phyloP scores from a whole-genome alignment of 768 basidiomycete species.

The Suillus spraguei region DNA sequence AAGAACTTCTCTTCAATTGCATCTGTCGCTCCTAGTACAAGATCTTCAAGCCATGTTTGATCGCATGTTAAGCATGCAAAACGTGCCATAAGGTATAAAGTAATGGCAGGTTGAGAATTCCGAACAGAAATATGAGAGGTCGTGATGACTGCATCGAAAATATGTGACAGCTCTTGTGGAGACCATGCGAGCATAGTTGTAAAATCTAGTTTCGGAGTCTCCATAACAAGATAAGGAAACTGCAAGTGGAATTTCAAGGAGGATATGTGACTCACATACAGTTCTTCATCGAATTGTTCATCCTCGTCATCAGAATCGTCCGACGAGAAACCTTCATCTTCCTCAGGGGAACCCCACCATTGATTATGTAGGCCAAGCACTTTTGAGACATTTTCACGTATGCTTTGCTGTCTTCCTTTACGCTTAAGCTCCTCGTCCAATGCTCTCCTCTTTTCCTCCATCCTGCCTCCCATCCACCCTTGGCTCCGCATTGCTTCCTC shows the following conservation, averaged over 20 bases:
- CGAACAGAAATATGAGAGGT: constrained; percentile 71
- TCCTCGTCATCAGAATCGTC: constrained; percentile 50
- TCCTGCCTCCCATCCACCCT: constrained; percentile 80
- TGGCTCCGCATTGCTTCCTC: constrained; percentile 86
- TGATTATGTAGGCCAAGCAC: constrained; percentile 55
- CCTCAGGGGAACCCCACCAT: constrained; percentile 68
- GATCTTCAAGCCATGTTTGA: constrained; percentile 89
- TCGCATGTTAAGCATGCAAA: constrained; percentile 95
- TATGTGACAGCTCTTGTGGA: constrained; percentile 70
- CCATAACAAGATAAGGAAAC: constrained; percentile 26
- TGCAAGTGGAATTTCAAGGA: constrained; percentile 1
- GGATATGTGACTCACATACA: constrained; percentile 42
- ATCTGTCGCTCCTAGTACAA: constrained; percentile 89
- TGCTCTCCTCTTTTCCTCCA: constrained; percentile 66
- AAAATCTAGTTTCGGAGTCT: constrained; percentile 79
- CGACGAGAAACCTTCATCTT: constrained; percentile 45
- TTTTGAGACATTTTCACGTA: constrained; percentile 61
- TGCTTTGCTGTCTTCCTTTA: constrained; percentile 50
- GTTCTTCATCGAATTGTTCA: constrained; percentile 49
- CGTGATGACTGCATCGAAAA: constrained; percentile 82
- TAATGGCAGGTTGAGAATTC: constrained; percentile 88
- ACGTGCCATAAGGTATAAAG: constrained; percentile 85
- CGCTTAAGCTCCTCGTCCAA: constrained; percentile 61
- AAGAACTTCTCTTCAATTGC: constrained; percentile 91
- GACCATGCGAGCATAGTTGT: constrained; percentile 94